Conservation (phyloP, 2,329 filamentous ascomycete species). For the Acrocalymma vagum region DNA sequence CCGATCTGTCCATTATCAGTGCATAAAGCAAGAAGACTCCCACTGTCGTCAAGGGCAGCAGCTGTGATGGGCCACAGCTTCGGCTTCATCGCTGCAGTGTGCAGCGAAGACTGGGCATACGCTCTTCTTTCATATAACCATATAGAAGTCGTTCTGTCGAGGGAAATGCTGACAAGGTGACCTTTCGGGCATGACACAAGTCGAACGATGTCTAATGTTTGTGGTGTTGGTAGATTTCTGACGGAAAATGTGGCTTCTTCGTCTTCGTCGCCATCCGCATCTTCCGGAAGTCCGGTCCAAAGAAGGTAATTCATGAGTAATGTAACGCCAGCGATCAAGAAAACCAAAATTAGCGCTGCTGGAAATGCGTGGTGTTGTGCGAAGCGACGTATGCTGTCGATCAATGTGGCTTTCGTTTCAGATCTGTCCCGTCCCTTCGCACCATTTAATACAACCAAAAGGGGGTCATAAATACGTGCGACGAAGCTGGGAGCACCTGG, state of each 20-base stretch:
- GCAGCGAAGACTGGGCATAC: slow-evolving; percentile 39
- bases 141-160: slow-evolving; percentile 74
- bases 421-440: slow-evolving; percentile 69
- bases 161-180: slow-evolving; percentile 72
- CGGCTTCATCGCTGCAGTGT: slow-evolving; percentile 43
- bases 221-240: slow-evolving; percentile 68
- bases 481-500: slow-evolving; percentile 75
- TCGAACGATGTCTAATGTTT: slow-evolving; percentile 74
- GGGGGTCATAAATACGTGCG: slow-evolving; percentile 76
- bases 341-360: slow-evolving; percentile 70
- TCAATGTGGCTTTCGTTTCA: slow-evolving; percentile 58
- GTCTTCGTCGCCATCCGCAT: slow-evolving; percentile 55
- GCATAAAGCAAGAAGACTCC: slow-evolving; percentile 72
- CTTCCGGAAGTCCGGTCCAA: slow-evolving; percentile 66
- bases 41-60: slow-evolving; percentile 70
- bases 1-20: slow-evolving; percentile 65
- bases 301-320: slow-evolving; percentile 79
- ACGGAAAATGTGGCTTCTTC: slow-evolving; percentile 65
- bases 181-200: slow-evolving; percentile 70
- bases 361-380: slow-evolving; percentile 73
- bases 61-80: slow-evolving; percentile 61
- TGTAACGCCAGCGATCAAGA: slow-evolving; percentile 70
- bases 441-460: slow-evolving; percentile 75
- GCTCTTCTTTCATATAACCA: slow-evolving; percentile 57
- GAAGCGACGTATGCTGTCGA: slow-evolving; percentile 59